Percentiles rank a stretch among this genome's conserved stretches.
These are phyloP conservation scores for Petunia axillaris DNA, from an alignment of 257 asterid genomes.

Conservation along the genomic window DNA sequence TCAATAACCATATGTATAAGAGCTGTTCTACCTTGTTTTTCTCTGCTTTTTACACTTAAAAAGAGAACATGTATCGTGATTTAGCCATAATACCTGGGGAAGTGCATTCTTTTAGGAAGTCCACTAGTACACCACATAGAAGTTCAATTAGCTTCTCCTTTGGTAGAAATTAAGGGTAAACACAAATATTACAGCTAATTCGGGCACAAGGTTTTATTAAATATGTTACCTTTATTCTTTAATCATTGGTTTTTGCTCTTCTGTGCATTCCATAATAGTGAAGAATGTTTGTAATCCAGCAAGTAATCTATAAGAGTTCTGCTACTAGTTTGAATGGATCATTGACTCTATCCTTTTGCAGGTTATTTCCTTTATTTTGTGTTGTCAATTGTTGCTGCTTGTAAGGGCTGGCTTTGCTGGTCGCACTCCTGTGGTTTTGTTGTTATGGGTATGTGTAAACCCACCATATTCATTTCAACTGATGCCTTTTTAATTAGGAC, in stretches of 20 bases:
- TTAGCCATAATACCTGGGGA: neutral
- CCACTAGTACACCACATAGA: neutral
- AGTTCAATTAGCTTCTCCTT: slow-evolving; percentile 9
- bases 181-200: neutral
- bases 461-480: neutral
- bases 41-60: neutral
- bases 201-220: neutral
- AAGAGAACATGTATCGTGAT: neutral
- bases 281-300: neutral
- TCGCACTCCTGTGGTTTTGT: slow-evolving; percentile 84
- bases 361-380: slow-evolving; percentile 83
- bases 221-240: neutral
- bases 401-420: slow-evolving; percentile 92
- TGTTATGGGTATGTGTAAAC: slow-evolving; percentile 72
- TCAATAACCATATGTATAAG: neutral
- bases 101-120: neutral
- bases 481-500: neutral
- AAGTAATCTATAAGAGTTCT: neutral
- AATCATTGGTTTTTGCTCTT: neutral
- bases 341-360: slow-evolving; percentile 39
- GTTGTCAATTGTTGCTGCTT: slow-evolving; percentile 79
- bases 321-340: slow-evolving; percentile 1
- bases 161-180: slow-evolving; percentile 9
- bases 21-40: neutral
- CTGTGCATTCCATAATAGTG: slow-evolving; percentile 4